Percentiles rank a stretch among this genome's conserved stretches.
Evolutionary conservation across 2,329 filamentous ascomycete species (phyloP).

Genomic region (Aspergillus sp.): DNA sequence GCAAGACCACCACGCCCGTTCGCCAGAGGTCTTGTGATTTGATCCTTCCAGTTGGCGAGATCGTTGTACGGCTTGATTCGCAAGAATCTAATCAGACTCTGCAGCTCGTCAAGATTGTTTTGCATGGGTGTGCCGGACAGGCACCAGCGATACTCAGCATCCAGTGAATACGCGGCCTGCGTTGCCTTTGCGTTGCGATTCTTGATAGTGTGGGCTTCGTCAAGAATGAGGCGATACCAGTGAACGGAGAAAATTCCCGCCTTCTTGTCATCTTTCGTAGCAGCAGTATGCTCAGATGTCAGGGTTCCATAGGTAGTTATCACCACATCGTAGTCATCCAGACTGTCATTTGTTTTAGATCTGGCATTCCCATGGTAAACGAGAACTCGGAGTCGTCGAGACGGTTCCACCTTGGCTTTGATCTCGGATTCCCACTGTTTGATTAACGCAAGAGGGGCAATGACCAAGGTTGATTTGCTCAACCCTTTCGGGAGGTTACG

Average conservation of each 20-base stretch:
- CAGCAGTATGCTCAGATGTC: constrained; percentile 80
- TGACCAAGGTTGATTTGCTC: constrained; percentile 80
- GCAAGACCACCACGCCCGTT: constrained; percentile 85
- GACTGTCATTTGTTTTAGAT: constrained; percentile 72
- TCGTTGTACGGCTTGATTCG: constrained; percentile 90
- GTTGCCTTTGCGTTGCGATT: constrained; percentile 96
- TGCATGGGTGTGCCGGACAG: constrained; percentile 96
- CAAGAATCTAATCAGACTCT: constrained; percentile 89
- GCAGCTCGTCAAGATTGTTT: constrained; percentile 94
- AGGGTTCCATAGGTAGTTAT: constrained; percentile 97
- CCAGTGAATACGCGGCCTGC: constrained; percentile 82
- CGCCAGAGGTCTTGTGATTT: constrained; percentile 88
- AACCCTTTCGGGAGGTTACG: constrained; percentile 69
- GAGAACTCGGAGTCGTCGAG: constrained; percentile 73
- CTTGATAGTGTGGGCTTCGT: constrained; percentile 98
- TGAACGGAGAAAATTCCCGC: constrained; percentile 85
- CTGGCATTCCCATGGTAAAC: constrained; percentile 89
- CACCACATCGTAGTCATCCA: constrained; percentile 88
- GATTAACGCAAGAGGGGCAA: constrained; percentile 90
- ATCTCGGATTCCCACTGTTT: constrained; percentile 97
- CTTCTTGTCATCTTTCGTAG: constrained; percentile 63
- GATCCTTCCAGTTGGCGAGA: constrained; percentile 81
- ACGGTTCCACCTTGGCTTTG: constrained; percentile 71
- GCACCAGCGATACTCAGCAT: constrained; percentile 91
- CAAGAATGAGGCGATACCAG: constrained; percentile 94